Conservation (phyloP, 2,329 filamentous ascomycete genomes). For the Nemania diffusa region DNA sequence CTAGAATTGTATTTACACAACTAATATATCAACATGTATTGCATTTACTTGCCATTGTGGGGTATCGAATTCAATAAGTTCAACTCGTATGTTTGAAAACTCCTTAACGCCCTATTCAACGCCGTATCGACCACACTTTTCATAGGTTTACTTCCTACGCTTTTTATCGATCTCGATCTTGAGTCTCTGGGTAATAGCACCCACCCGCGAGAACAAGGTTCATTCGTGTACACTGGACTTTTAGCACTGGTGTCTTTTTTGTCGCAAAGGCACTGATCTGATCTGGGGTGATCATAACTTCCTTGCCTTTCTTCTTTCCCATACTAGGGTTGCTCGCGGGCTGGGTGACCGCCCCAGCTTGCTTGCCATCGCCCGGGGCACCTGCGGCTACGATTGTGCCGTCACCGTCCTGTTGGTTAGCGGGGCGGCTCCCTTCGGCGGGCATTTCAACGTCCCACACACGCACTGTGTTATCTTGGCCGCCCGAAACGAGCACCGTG, state of each 20-base stretch:
- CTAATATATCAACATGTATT: conserved; percentile 3
- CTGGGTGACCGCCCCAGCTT: conserved; percentile 46
- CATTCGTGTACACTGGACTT: conserved; percentile 93
- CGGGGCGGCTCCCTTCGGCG: conserved; percentile 63
- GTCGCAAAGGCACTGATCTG: conserved; percentile 95
- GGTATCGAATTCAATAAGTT: conserved; percentile 34
- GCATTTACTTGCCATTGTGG: conserved; percentile 27
- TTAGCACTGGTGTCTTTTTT: conserved; percentile 95
- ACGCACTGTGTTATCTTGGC: conserved; percentile 90
- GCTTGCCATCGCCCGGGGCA: conserved; percentile 55
- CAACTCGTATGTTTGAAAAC: conserved; percentile 7
- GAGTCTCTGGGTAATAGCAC: conserved; percentile 66
- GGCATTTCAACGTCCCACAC: conserved; percentile 90
- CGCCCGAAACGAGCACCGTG: conserved; percentile 87
- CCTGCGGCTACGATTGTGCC: conserved; percentile 56
- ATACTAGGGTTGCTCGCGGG: conserved; percentile 47
- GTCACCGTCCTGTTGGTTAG: conserved; percentile 53
- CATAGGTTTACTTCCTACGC: neutral
- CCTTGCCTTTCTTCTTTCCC: conserved; percentile 83
- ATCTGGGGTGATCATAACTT: conserved; percentile 88
- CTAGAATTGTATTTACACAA: neutral
- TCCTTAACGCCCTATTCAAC: conserved; percentile 33
- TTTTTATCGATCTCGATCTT: conserved; percentile 44
- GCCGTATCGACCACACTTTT: neutral
- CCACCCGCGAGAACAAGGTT: conserved; percentile 91